Base-by-base conservation (phyloP, 176 grass and related monocot genomes). In the Phyllostachys edulis region DNA sequence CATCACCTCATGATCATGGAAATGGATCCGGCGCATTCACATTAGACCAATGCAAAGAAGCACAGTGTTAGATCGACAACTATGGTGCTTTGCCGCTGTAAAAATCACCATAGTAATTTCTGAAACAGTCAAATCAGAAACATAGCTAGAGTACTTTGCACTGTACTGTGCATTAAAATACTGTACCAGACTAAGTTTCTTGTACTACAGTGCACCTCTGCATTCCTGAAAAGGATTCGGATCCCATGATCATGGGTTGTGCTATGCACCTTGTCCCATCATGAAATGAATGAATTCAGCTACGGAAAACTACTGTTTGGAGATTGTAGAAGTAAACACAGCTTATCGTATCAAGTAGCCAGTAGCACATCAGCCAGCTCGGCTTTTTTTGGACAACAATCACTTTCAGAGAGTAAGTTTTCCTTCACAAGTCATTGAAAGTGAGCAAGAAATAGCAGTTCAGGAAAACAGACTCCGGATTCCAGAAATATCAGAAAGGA, bases 1-100 rank as follows among this genome's bases (percentile, higher is more conserved):
- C 54, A 63, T 87, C 89, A 79, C 61, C 75, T 46, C 78, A 51
- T 40, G 10, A 76, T 41, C 6, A 67, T 44, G 9, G 26, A 34
- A 34, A 34, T 34, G 1, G 32, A 34, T 34, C 32, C n/a, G n/a
- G n/a, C n/a, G 32, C 32, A 34, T 34, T 34, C 1, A 34, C 32
- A 34, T 34, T 34, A 34, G 32, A 2, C 32, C 2, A 34, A 34
- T 34, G 2, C 32, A 34, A 2, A 34, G 32, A 34, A 34, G 2
- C 32, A 34, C 32, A 34, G n/a, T n/a, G 29, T 1, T 29, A 29
- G 29, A 34, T 34, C 32, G 32, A 34, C 32, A 34, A 2, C 32
- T 2, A 29, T 1, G 1, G 32, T 34, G 2, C 32, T 34, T 34
- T 34, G 32, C 32, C 32, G 2, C 32, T 34, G 32, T 34, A 34